Base-by-base conservation (phyloP, 2,329 filamentous ascomycete species). In the Ophiostoma ulmi region DNA sequence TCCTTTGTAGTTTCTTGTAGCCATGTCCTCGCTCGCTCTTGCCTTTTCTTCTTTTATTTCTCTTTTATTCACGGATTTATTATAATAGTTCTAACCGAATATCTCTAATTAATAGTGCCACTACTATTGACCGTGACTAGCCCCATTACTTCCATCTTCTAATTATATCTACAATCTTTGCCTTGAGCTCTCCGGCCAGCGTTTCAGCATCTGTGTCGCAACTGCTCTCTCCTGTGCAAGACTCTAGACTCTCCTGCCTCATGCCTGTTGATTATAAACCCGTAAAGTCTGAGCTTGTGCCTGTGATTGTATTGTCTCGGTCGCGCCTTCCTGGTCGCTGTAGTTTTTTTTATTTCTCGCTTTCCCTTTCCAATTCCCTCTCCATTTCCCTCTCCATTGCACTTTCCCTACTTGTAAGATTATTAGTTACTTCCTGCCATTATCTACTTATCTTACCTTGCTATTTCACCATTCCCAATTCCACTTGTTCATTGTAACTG, bases 141-240 rank as follows among this genome's bases (percentile, higher is more conserved):
- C 35, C 8, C 61, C 35, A 20, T 38, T 14, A 14, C 35, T 31
- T 31, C 55, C 26, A 14, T 22, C 52, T 58, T 14, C 58, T 31
- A 31, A 64, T 36, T 22, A 64, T 36, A 38, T 31, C 26, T 20
- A 36, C 22, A 5, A 7, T 35, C 55, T 31, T 31, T 61, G 55
- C 55, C 13, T 22, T 3, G 11, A 1, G n/a, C n/a, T 13, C 4
- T 58, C 52, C 5, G 14, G 13, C 20, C 11, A 17, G 5, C 61
- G 61, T 64, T 64, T 64, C 61, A 64, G 61, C 61, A 64, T 36
- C 13, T 36, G 61, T 36, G 22, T 64, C 61, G 61, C 61, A 17
- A 35, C 13, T n/a, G 26, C 35, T 64, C 61, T 36, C 13, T 38
- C 61, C 3, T 64, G 20, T 36, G 5, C 61, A n/a, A 39, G 7